Evolutionary conservation across 192 early-diverging fungal genomes (phyloP), one percentile per base, ranked within the genome.

Genomic region (Coemansia sp.): DNA sequence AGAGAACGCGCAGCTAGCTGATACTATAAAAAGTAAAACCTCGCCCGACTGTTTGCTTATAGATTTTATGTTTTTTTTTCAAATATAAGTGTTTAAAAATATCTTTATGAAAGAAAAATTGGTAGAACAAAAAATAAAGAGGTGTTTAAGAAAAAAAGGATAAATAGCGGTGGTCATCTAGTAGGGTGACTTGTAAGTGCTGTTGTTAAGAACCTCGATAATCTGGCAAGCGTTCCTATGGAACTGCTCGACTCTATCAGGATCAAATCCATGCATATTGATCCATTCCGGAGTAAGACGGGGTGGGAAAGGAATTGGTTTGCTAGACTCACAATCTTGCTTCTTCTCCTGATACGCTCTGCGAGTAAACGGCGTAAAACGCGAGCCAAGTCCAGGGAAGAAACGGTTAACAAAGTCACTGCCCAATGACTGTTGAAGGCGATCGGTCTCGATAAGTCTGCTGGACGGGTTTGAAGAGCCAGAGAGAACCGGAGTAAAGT

Each of bases 191-290:
- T 40, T 44, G 47, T 75, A 75, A 5, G 64, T 68, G 44, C 60
- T 64, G 60, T 75, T 75, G 72, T 75, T 75, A 26, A 75, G 72
- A 10, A 63, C 22, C 52, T 67, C 65, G 35, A 75, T 41, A 28
- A 75, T 54, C 30, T 67, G 54, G 53, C 64, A 67, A 28, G 65
- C 65, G 27, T 75, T 46, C 22, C 39, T 63, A 49, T 75, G 65
- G 48, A 67, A 61, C 24, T 27, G 30, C 36, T 64, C 60, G 29
- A 75, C 72, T 15, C 64, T 46, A 6, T 64, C 65, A 0, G 64
- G 42, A 37, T 75, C 61, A 18, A 56, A 75, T 5, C 54, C 54
- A 34, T 68, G 64, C 72, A 75, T 75, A 14, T 54, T 37, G 48
- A 75, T 59, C 72, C 72, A 75, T 29, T 60, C 55, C 20, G 59